Evolutionary conservation across 176 grass and related monocot species (phyloP).

Genomic region (Cenchrus fungigraminus): DNA sequence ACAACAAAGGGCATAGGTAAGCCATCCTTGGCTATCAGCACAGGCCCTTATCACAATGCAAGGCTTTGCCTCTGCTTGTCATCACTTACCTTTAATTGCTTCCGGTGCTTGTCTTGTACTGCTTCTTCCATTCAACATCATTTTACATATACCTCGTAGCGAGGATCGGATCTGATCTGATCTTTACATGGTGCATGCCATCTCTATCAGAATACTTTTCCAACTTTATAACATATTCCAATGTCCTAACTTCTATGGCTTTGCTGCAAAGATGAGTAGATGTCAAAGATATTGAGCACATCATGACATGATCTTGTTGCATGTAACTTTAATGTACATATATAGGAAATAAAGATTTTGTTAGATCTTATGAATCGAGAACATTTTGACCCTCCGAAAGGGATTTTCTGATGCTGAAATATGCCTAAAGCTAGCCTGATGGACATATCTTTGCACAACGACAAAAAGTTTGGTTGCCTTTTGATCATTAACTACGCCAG

Average conservation of each 20-base stretch:
- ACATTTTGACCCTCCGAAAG: conserved; percentile 28
- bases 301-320: neutral
- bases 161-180: neutral
- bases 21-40: conserved; percentile 40
- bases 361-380: conserved; percentile 4
- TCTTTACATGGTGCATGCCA: neutral
- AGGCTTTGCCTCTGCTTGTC: no score
- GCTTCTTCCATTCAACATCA: neutral
- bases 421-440: neutral
- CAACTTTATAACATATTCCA: neutral
- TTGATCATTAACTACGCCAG: neutral
- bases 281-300: conserved; percentile 29
- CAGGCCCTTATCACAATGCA: neutral
- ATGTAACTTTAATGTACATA: neutral
- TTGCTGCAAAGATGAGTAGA: conserved; percentile 2
- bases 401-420: conserved; percentile 28
- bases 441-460: neutral
- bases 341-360: conserved; percentile 6
- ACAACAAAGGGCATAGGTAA: conserved; percentile 32
- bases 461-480: neutral
- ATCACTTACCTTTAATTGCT: neutral
- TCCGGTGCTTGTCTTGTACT: neutral
- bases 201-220: neutral
- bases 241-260: conserved; percentile 18
- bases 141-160: conserved; percentile 13